phyloP scores from a whole-genome alignment of 768 basidiomycete species.

The Pleurotus tuoliensis region DNA sequence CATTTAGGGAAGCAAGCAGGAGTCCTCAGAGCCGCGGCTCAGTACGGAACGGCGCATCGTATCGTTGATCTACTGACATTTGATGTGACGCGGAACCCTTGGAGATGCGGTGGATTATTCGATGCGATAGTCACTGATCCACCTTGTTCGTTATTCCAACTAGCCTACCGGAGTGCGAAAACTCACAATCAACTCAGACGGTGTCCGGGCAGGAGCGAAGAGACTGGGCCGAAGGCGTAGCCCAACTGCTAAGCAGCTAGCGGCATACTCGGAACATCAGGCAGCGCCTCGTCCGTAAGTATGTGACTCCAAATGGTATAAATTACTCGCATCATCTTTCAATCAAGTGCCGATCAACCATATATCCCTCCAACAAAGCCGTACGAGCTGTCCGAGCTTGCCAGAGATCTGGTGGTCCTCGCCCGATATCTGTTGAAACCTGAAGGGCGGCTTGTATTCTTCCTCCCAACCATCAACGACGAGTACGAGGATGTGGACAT shows the following conservation, averaged over 20 bases:
- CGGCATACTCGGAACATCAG: slow-evolving; percentile 33
- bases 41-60: slow-evolving; percentile 72
- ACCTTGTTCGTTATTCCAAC: slow-evolving; percentile 59
- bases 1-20: slow-evolving; percentile 53
- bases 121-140: slow-evolving; percentile 96
- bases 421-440: slow-evolving; percentile 84
- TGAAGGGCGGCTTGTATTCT: slow-evolving; percentile 89
- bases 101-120: slow-evolving; percentile 84
- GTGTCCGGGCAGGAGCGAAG: slow-evolving; percentile 87
- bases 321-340: not conserved
- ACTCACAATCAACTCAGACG: slow-evolving; percentile 49
- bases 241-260: slow-evolving; percentile 33
- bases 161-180: not conserved
- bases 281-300: slow-evolving; percentile 42
- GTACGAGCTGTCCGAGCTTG: slow-evolving; percentile 86
- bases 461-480: slow-evolving; percentile 88
- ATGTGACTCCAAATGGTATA: not conserved
- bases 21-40: slow-evolving; percentile 72
- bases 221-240: slow-evolving; percentile 66
- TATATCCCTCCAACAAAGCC: slow-evolving; percentile 90
- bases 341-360: slow-evolving; percentile 48
- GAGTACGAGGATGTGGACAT: slow-evolving; percentile 89
- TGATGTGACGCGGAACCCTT: slow-evolving; percentile 88
- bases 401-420: slow-evolving; percentile 74
- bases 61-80: slow-evolving; percentile 88